Conservation (phyloP, 2,329 filamentous ascomycete species). For the Sporothrix variecibatus region DNA sequence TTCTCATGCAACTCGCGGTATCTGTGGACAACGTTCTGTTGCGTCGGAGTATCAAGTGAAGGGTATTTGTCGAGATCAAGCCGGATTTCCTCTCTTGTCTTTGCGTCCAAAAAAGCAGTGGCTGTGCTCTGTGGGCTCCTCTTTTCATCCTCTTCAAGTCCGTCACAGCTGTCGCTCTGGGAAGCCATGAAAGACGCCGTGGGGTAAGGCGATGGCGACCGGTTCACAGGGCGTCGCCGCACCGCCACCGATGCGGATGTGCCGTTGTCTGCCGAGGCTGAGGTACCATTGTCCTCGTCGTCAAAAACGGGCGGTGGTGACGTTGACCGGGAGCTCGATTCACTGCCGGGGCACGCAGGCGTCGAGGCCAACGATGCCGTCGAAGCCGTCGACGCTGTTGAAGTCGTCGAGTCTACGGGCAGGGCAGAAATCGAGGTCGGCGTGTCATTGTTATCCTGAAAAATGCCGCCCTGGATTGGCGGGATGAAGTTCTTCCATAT, state of each 20-base stretch:
- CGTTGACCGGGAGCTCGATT: slow-evolving; percentile 36
- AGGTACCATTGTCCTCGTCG: slow-evolving; percentile 29
- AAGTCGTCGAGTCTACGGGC: background rate
- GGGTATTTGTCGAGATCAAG: slow-evolving; percentile 82
- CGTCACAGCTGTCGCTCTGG: background rate
- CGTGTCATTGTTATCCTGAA: slow-evolving; percentile 48
- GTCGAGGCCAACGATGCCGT: slow-evolving; percentile 29
- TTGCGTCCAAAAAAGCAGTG: slow-evolving; percentile 68
- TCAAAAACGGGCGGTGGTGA: slow-evolving; percentile 56
- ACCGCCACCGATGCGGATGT: background rate
- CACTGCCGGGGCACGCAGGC: slow-evolving; percentile 17
- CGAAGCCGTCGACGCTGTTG: slow-evolving; percentile 22
- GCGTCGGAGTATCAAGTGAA: slow-evolving; percentile 69
- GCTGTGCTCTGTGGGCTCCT: background rate
- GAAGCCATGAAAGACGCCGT: slow-evolving; percentile 56
- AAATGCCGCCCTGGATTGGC: slow-evolving; percentile 86
- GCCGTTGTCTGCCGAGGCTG: background rate
- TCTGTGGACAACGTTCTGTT: slow-evolving; percentile 73
- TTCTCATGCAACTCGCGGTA: slow-evolving; percentile 77
- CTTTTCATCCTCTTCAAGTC: slow-evolving; percentile 38
- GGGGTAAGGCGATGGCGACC: slow-evolving; percentile 47
- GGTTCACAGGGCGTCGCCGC: background rate
- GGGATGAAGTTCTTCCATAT: slow-evolving; percentile 86
- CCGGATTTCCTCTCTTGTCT: slow-evolving; percentile 73
- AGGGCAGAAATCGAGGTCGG: background rate